phyloP scores from a whole-genome alignment of 75 land plant species.

The Cunninghamia lanceolata region DNA sequence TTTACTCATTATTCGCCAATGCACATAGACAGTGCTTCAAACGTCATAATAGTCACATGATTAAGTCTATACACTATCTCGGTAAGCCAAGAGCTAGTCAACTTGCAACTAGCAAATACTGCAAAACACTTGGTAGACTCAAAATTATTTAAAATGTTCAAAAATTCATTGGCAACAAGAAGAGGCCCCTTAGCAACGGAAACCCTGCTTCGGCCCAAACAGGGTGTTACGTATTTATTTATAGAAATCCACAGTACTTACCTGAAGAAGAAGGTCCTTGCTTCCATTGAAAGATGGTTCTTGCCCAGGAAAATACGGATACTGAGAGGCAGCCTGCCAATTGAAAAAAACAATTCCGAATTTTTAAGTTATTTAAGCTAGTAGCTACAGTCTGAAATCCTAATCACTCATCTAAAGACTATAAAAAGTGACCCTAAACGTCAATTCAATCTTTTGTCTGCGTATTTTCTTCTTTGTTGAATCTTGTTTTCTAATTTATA shows the following conservation, averaged over 20 bases:
- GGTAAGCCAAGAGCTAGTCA: background rate
- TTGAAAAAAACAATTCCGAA: background rate
- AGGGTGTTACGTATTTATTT: no score
- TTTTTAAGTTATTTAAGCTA: no score
- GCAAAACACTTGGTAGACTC: background rate
- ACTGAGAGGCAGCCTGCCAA: slow-evolving; percentile 57
- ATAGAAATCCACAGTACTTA: slow-evolving; percentile 3
- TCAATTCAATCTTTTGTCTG: background rate
- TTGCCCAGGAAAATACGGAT: slow-evolving; percentile 87
- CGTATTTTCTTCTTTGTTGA: background rate
- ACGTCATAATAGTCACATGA: background rate
- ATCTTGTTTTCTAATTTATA: background rate
- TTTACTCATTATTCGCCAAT: no score
- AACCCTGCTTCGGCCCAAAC: no score
- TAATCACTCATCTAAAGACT: slow-evolving; percentile 1
- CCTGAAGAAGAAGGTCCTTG: slow-evolving; percentile 69
- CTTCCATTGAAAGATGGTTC: slow-evolving; percentile 70
- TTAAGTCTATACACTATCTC: background rate
- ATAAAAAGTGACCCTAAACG: background rate
- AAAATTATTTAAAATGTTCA: background rate
- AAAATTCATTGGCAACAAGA: background rate
- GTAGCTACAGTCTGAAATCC: background rate
- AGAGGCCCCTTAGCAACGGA: no score
- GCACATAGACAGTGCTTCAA: background rate
- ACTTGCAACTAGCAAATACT: background rate